These are phyloP conservation scores for Rhodotorula sphaerocarpa DNA, from an alignment of 768 basidiomycete species.

Conservation along the genomic window DNA sequence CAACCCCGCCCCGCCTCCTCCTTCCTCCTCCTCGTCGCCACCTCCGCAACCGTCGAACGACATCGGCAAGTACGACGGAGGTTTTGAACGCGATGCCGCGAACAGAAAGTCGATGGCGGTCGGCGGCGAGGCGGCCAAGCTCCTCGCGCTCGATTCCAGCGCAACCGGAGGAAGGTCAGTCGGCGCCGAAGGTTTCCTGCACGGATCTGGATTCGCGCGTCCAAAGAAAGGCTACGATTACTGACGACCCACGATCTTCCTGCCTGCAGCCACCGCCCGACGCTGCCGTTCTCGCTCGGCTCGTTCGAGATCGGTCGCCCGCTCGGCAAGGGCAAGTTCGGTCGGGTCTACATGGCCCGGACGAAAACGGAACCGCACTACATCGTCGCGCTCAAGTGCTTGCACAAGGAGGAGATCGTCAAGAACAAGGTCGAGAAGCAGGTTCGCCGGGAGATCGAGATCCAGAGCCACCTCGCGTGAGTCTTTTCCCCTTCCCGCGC, in stretches of 20 bases:
- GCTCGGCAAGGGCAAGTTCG: conserved; percentile 98
- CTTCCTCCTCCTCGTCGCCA: not conserved
- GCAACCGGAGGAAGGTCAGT: conserved; percentile 4
- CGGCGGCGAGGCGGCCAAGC: conserved; percentile 57
- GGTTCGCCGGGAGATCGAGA: conserved; percentile 93
- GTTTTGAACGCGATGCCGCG: conserved; percentile 61
- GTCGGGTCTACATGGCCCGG: conserved; percentile 95
- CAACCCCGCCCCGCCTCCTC: not conserved
- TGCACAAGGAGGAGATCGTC: conserved; percentile 94
- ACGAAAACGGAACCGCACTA: conserved; percentile 80
- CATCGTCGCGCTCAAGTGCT: conserved; percentile 91
- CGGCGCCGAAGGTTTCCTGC: no score
- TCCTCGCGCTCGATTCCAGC: conserved; percentile 78
- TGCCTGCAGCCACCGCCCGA: conserved; percentile 9
- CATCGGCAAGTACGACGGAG: conserved; percentile 91
- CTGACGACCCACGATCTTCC: no score
- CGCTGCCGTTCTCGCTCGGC: conserved; percentile 51
- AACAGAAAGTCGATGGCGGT: conserved; percentile 52
- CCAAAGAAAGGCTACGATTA: no score
- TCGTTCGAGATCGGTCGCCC: conserved; percentile 91
- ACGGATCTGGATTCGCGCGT: no score
- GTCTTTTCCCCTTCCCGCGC: not conserved
- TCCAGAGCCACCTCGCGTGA: conserved; percentile 77
- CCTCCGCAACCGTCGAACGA: not conserved
- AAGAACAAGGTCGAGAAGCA: conserved; percentile 89